Base-by-base conservation (phyloP, 176 grass and related monocot genomes). In the Oryza coarctata region DNA sequence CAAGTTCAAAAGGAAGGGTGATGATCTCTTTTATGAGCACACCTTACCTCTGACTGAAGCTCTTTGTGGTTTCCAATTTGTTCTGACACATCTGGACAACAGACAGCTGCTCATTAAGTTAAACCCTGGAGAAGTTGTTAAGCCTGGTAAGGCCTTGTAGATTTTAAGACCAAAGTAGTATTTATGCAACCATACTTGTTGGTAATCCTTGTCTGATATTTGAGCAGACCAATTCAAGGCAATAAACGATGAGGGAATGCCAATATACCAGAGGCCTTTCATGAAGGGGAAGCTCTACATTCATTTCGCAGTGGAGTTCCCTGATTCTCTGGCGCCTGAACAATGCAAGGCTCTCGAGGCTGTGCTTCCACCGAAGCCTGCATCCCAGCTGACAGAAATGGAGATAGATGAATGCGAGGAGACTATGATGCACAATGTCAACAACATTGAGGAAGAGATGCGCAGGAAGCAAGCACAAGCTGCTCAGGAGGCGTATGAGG, bases 211-310 rank as follows among this genome's bases (percentile, higher is more conserved):
- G 78, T 65, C 22, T 73, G 23, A 0, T 32, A 83, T 52, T 15
- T 74, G 68, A 50, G 38, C 85, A 97, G 95, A 97, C 82, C 83
- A 86, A 85, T 97, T 97, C 76, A 97, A 97, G 92, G 95, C 90
- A 27, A 97, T 97, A 60, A 94, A 94, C 5, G 92, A 97, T 1
- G 95, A 97, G 83, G 94, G 95, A 0, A 97, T 94, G 95, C 90
- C 95, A 5, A 94, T 97, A 70, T 91, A 94, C 86, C 86, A 91
- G 83, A 88, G 90, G 75, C 92, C 95, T 17, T 97, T 97, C 92
- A 97, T 97, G 92, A 94, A 90, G 88, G 95, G 94, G 47, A 97
- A 92, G 83, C 81, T 97, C 39, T 97, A 97, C 95, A 94, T 97
- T 44, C 95, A 97, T 73, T 97, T 97, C 80, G 79, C 90, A 0